Evolutionary conservation across 345 rosid genomes (phyloP).

Genomic region (Nephelium lappaceum): DNA sequence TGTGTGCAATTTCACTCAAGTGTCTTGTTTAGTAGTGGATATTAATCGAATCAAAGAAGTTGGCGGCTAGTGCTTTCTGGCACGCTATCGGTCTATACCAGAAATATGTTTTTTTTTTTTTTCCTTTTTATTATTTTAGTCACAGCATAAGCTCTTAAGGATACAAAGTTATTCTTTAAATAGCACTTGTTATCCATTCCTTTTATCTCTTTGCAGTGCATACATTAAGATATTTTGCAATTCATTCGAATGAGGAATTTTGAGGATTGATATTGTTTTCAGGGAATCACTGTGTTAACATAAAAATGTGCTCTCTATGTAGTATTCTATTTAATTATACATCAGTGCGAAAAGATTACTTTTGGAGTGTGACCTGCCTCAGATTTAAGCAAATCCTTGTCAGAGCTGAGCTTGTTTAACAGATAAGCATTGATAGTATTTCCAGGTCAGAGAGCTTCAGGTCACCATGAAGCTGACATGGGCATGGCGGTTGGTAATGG

Average conservation of each 20-base stretch:
- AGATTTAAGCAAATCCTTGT: conserved; percentile 75
- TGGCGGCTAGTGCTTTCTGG: not conserved
- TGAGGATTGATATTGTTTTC: not conserved
- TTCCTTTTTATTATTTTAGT: not conserved
- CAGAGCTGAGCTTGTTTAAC: conserved; percentile 65
- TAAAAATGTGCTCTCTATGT: not conserved
- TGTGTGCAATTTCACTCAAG: not conserved
- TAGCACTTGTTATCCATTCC: not conserved
- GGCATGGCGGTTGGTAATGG: too few species aligned
- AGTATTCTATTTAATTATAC: not conserved
- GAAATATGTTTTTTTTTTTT: not conserved
- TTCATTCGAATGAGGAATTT: not conserved
- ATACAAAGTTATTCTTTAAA: not conserved
- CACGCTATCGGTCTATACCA: not conserved
- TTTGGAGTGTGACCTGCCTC: conserved; percentile 23
- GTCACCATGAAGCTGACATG: conserved; percentile 30
- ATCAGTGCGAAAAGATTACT: not conserved
- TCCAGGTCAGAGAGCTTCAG: conserved; percentile 45
- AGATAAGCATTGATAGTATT: conserved; percentile 91
- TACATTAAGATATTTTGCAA: not conserved
- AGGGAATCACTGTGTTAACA: not conserved
- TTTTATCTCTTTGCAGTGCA: not conserved
- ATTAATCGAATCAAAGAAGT: conserved; percentile 2
- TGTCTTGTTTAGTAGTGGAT: not conserved
- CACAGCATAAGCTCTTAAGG: not conserved